Base-by-base conservation (phyloP, 2,329 filamentous ascomycete genomes). In the Colletotrichum sojae region DNA sequence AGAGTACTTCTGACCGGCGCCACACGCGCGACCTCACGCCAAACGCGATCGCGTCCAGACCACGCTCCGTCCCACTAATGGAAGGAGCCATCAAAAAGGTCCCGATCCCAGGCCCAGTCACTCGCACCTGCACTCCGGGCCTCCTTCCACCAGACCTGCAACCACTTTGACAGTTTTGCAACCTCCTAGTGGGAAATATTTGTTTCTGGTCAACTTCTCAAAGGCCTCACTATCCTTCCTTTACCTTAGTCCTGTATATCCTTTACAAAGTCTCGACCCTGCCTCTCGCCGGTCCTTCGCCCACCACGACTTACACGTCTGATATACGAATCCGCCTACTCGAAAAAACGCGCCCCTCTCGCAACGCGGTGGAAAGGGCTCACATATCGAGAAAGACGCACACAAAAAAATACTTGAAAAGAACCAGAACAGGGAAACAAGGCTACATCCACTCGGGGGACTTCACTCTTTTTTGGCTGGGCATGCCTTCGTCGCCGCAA, bases 61-160 rank as follows among this genome's bases (percentile, higher is more conserved):
- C 67, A 69, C 67, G 67, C 56, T 66, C 31, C 59, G 58, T 53
- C 51, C 62, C 49, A 25, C 60, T 74, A 71, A 39, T 40, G 64
- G 60, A 55, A 63, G 65, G 60, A 39, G 53, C 61, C 69, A 73
- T 75, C 72, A 75, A 75, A 77, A 77, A 77, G 74, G 73, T 58
- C 67, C 75, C 69, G 71, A 72, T 71, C 72, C 74, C 71, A 71
- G 71, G 67, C 59, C 61, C 67, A 68, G 46, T 39, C 56, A 15
- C 27, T 18, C 43, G 16, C 36, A 25, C 46, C 20, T 57, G 71
- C 72, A 67, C 68, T 69, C 69, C 49, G 70, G 76, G 70, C 71
- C 72, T 73, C 73, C 66, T 72, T 69, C 65, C 63, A 72, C 67
- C 71, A 69, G n/a, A 73, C 76, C 75, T 75, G 58, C 69, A 68